These are phyloP conservation scores for Acanthamoeba lenticulata DNA, from an alignment of 208 protist species.

Conservation along the genomic window DNA sequence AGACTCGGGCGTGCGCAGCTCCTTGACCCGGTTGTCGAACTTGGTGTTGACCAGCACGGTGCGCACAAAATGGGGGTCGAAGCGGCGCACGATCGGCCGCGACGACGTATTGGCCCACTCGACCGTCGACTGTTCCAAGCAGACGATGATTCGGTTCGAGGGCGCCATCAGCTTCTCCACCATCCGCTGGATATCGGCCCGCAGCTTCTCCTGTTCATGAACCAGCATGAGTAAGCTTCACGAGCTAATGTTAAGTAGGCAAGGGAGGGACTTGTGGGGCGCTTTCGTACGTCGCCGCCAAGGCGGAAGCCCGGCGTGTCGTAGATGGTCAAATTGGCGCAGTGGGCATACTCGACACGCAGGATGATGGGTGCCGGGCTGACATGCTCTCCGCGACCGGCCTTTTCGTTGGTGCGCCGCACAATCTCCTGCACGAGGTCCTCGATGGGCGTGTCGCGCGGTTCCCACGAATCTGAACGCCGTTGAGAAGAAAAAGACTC, in stretches of 20 bases:
- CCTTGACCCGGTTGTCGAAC: conserved; percentile 85
- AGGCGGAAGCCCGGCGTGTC: conserved; percentile 83
- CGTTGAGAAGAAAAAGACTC: not conserved
- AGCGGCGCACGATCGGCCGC: conserved; percentile 76
- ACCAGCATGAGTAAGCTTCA: not conserved
- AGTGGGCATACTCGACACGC: conserved; percentile 81
- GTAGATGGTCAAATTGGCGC: conserved; percentile 83
- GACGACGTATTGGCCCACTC: conserved; percentile 83
- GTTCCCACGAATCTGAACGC: conserved; percentile 69
- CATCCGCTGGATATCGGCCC: conserved; percentile 39
- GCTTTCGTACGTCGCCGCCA: conserved; percentile 77
- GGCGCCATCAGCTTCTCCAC: conserved; percentile 75
- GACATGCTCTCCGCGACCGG: conserved; percentile 76
- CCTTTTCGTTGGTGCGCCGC: conserved; percentile 78
- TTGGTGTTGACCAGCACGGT: conserved; percentile 82
- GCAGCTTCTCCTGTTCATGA: not conserved
- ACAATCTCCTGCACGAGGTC: conserved; percentile 79
- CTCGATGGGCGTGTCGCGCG: conserved; percentile 79
- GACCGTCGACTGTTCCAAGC: conserved; percentile 84
- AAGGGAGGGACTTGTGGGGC: conserved; percentile 7
- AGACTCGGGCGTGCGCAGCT: conserved; percentile 72
- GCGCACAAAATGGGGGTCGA: conserved; percentile 79
- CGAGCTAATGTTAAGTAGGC: not conserved
- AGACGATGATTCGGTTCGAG: conserved; percentile 82
- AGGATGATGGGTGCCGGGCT: conserved; percentile 79